These are phyloP conservation scores for Capsicum chinense DNA, from an alignment of 257 asterid genomes.

Conservation along the genomic window DNA sequence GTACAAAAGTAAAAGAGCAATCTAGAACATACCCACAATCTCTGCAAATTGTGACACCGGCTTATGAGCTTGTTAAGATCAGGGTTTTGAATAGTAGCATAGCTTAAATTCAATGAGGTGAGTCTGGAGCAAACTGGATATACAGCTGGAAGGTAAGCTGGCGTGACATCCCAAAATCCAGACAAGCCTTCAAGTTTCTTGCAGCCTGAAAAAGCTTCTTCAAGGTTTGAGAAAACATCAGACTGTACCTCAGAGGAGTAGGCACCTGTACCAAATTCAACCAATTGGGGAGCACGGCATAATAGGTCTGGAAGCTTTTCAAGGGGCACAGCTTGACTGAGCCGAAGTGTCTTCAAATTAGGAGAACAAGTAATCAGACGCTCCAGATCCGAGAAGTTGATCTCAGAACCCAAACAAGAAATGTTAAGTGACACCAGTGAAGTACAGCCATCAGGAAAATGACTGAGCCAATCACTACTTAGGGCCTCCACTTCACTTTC, in stretches of 20 bases:
- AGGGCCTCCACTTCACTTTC: slow-evolving; percentile 58
- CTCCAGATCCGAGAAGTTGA: slow-evolving; percentile 49
- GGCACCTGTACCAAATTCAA: slow-evolving; percentile 47
- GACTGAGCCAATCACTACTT: slow-evolving; percentile 59
- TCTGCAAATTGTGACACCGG: slow-evolving; percentile 38
- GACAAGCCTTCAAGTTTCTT: slow-evolving; percentile 56
- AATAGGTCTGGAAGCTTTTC: slow-evolving; percentile 53
- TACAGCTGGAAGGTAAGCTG: slow-evolving; percentile 65
- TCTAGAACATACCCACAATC: slow-evolving; percentile 33
- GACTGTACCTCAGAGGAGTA: slow-evolving; percentile 45
- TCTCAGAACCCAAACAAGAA: slow-evolving; percentile 49
- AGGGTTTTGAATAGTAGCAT: slow-evolving; percentile 43
- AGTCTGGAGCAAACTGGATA: slow-evolving; percentile 57
- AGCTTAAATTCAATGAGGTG: slow-evolving; percentile 56
- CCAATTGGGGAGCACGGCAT: slow-evolving; percentile 51
- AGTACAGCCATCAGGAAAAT: slow-evolving; percentile 50
- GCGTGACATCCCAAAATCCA: slow-evolving; percentile 59
- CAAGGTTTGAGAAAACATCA: slow-evolving; percentile 48
- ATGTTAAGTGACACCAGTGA: slow-evolving; percentile 54
- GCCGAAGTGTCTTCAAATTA: slow-evolving; percentile 48
- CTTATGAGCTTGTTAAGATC: slow-evolving; percentile 33
- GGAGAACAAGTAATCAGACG: slow-evolving; percentile 49
- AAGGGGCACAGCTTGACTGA: slow-evolving; percentile 52
- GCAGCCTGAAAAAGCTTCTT: slow-evolving; percentile 54
- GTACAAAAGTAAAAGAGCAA: background rate